Percentiles rank a stretch among this genome's conserved stretches.
These are phyloP conservation scores for Piromyces sp. DNA, from an alignment of 192 early-diverging fungal genomes.

Conservation along the genomic window DNA sequence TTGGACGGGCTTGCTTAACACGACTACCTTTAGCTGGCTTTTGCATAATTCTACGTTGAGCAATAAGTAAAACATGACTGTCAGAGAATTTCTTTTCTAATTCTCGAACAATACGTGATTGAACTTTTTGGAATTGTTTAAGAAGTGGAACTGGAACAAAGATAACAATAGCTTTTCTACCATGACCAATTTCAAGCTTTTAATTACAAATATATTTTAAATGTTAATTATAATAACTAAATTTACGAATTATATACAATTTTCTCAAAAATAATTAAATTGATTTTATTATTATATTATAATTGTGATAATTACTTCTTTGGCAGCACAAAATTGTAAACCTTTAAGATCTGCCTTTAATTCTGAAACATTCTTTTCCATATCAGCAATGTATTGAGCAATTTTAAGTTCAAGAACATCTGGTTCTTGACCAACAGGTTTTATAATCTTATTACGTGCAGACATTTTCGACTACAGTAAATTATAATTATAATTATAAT, in stretches of 20 bases:
- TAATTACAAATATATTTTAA: not conserved
- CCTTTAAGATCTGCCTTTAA: conserved; percentile 91
- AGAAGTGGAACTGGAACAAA: conserved; percentile 90
- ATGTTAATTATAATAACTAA: too few species aligned
- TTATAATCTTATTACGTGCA: conserved; percentile 34
- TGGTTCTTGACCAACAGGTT: conserved; percentile 33
- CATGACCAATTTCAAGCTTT: conserved; percentile 76
- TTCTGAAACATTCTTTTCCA: conserved; percentile 87
- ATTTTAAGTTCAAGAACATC: conserved; percentile 84
- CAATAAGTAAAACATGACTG: conserved; percentile 85
- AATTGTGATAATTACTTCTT: conserved; percentile 51
- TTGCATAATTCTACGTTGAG: conserved; percentile 86
- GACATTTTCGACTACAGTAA: too few species aligned
- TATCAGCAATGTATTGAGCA: conserved; percentile 85
- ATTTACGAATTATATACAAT: too few species aligned
- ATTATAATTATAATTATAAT: too few species aligned
- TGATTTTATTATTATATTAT: not conserved
- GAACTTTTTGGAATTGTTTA: conserved; percentile 92
- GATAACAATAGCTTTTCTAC: conserved; percentile 89
- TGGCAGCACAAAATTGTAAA: conserved; percentile 82
- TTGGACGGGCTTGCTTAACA: conserved; percentile 81
- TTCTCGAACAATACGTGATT: conserved; percentile 88
- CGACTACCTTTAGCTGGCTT: conserved; percentile 81
- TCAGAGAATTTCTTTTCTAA: conserved; percentile 99
- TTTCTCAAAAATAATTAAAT: too few species aligned